These are phyloP conservation scores for Kodamaea sp. DNA, from an alignment of 1,139 yeast species.

Conservation along the genomic window DNA sequence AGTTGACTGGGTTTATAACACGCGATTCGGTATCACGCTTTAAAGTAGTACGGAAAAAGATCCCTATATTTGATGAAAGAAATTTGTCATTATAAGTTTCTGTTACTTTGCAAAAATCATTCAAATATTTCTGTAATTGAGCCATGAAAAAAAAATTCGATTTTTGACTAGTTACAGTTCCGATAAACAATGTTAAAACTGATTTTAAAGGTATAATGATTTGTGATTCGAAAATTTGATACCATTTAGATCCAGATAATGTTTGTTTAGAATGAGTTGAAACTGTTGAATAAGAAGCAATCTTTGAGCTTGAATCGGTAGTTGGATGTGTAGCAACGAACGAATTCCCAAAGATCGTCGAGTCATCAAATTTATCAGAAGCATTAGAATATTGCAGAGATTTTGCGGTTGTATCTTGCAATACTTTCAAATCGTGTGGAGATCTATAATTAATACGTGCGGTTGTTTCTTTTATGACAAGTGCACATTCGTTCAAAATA, in stretches of 20 bases:
- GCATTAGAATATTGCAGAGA: conserved; percentile 7
- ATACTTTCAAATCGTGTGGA: conserved; percentile 28
- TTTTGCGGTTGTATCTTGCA: conserved; percentile 20
- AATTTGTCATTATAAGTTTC: conserved; percentile 10
- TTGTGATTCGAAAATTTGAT: conserved; percentile 11
- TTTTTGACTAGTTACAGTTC: background rate
- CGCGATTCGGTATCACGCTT: conserved; percentile 58
- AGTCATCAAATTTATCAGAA: conserved; percentile 11
- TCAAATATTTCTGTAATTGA: background rate
- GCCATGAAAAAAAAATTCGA: background rate
- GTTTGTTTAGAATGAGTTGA: background rate
- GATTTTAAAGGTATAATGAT: conserved; percentile 14
- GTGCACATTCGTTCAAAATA: conserved; percentile 56
- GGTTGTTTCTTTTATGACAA: conserved; percentile 47
- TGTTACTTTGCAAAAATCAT: background rate
- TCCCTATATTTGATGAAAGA: conserved; percentile 32
- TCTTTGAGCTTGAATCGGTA: background rate
- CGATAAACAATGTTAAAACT: conserved; percentile 1
- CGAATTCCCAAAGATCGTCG: conserved; percentile 34
- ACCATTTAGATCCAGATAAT: conserved; percentile 6
- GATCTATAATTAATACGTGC: conserved; percentile 39
- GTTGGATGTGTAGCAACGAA: conserved; percentile 5
- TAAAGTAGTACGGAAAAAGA: conserved; percentile 45
- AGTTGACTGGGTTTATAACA: conserved; percentile 53
- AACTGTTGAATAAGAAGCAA: background rate